Conservation (phyloP, 148 eudicot species). For the Chenopodium suecicum region DNA sequence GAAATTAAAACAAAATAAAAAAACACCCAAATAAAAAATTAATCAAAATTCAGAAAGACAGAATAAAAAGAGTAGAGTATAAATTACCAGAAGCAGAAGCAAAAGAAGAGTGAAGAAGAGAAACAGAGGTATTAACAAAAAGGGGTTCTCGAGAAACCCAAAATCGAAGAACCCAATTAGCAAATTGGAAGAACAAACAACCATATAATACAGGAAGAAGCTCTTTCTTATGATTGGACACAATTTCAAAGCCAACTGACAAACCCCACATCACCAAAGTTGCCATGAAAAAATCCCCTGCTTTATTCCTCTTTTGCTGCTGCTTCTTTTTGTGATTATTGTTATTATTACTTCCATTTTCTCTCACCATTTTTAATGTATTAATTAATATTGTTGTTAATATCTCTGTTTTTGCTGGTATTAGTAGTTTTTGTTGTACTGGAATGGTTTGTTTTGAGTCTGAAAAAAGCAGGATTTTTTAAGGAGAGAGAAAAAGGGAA, state of each 20-base stretch:
- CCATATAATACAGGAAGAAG: constrained; percentile 45
- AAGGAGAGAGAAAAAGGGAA: background rate
- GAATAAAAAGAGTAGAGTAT: background rate
- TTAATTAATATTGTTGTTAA: too few relatives aligned
- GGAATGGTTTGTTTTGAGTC: background rate
- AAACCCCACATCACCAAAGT: constrained; percentile 68
- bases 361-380: constrained; percentile 14
- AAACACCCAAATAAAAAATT: background rate
- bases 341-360: background rate
- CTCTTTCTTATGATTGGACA: constrained; percentile 48
- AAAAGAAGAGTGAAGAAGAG: constrained; percentile 78
- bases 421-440: background rate
- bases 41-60: background rate
- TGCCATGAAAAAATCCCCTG: constrained; percentile 51
- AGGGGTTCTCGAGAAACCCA: constrained; percentile 57
- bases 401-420: background rate
- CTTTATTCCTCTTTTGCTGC: constrained; percentile 27
- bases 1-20: too few relatives aligned
- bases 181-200: constrained; percentile 53
- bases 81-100: constrained; percentile 67
- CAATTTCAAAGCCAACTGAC: constrained; percentile 62
- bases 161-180: constrained; percentile 53
- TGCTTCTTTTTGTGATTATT: background rate
- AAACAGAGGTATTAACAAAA: constrained; percentile 73
- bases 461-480: too few relatives aligned